phyloP scores from a whole-genome alignment of 2,329 filamentous ascomycete species.

The Fusarium sp. region DNA sequence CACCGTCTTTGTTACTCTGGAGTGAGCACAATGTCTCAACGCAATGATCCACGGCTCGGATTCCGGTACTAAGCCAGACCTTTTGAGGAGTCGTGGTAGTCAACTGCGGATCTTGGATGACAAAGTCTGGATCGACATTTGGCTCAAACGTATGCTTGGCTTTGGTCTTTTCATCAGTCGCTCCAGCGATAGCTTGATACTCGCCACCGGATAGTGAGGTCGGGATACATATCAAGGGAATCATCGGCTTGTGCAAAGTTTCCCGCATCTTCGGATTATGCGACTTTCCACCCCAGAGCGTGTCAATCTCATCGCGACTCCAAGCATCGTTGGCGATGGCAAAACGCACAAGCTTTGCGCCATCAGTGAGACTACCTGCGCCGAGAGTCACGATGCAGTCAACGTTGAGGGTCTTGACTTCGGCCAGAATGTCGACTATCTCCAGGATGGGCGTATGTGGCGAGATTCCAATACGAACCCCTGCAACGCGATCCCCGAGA shows the following conservation, averaged over 20 bases:
- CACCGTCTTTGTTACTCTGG: not conserved
- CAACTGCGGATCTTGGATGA: conserved; percentile 10
- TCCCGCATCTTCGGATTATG: not conserved
- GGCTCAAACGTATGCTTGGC: conserved; percentile 9
- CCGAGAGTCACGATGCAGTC: conserved; percentile 23
- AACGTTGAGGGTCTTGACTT: conserved; percentile 2
- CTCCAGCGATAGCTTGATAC: conserved; percentile 14
- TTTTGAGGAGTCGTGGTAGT: conserved; percentile 3
- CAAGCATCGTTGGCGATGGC: conserved; percentile 8
- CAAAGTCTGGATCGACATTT: not conserved
- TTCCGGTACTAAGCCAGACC: conserved; percentile 5
- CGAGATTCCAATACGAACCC: conserved; percentile 10
- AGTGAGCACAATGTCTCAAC: conserved; percentile 14
- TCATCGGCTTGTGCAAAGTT: not conserved
- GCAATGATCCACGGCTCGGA: conserved; percentile 7
- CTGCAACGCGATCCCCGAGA: not conserved
- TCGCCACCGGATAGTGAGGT: conserved; percentile 16
- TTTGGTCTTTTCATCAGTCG: conserved; percentile 10
- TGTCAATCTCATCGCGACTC: not conserved
- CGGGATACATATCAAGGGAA: conserved; percentile 17
- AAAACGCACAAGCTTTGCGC: conserved; percentile 10
- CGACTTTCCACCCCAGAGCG: conserved; percentile 15
- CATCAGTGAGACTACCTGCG: conserved; percentile 17
- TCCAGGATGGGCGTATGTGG: conserved; percentile 18
- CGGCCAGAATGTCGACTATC: conserved; percentile 5